A percentile compares a stretch with the other conserved stretches of the same genome.
These are phyloP conservation scores for Trichophyton simii DNA, from an alignment of 2,329 filamentous ascomycete genomes.

Conservation along the genomic window DNA sequence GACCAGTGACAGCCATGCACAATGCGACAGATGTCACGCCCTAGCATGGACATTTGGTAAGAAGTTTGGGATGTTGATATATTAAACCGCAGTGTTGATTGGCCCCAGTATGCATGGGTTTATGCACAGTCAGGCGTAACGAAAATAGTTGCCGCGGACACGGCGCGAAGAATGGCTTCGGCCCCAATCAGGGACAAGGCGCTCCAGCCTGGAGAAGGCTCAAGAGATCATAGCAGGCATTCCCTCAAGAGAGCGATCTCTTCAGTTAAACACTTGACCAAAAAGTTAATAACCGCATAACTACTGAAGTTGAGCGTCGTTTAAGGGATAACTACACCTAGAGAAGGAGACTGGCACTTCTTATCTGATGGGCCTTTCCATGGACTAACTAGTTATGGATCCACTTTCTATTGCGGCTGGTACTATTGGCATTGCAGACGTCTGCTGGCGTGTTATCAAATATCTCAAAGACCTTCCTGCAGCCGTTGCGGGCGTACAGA, in stretches of 20 bases:
- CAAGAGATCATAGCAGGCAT: no score
- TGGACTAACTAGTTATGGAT: conserved; percentile 7
- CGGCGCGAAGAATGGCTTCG: neutral
- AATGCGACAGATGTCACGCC: neutral
- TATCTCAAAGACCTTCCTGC: conserved; percentile 10
- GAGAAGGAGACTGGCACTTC: neutral
- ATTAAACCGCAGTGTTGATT: neutral
- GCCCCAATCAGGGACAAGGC: no score
- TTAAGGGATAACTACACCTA: no score
- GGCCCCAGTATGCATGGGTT: neutral
- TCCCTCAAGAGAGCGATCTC: neutral
- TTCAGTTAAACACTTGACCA: no score
- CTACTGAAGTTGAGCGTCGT: no score
- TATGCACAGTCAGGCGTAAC: neutral
- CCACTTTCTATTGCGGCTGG: conserved; percentile 12
- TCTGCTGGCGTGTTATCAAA: conserved; percentile 10
- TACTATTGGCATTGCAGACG: conserved; percentile 8
- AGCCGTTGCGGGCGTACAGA: conserved; percentile 8
- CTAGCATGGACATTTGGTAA: neutral
- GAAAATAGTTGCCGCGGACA: neutral
- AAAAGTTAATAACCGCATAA: no score
- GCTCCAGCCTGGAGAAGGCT: no score
- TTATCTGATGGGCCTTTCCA: neutral
- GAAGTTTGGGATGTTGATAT: neutral
- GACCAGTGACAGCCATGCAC: neutral